Conservation (phyloP, 176 grass and related monocot species). For the Dendrocalamus sinicus region DNA sequence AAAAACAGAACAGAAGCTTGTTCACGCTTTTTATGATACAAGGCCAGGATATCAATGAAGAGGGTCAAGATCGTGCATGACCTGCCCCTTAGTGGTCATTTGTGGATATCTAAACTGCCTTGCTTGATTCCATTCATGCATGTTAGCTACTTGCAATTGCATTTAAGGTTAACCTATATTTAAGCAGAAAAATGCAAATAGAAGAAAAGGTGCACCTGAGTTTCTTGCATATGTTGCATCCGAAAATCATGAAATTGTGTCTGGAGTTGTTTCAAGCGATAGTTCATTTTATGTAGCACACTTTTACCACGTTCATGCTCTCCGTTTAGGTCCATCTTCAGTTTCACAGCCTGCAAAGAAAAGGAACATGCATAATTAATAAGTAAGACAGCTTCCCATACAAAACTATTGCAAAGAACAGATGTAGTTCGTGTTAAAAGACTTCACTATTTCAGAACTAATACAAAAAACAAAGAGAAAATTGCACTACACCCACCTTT, state of each 20-base stretch:
- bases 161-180: neutral
- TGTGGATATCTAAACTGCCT: neutral
- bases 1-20: neutral
- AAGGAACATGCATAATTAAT: constrained; percentile 26
- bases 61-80: neutral
- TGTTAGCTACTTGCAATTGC: constrained; percentile 6
- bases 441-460: neutral
- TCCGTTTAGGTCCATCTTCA: constrained; percentile 69
- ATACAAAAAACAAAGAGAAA: neutral
- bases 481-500: neutral
- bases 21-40: neutral
- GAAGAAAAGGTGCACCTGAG: constrained; percentile 56
- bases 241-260: constrained; percentile 74
- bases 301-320: constrained; percentile 62
- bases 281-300: constrained; percentile 58
- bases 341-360: constrained; percentile 66
- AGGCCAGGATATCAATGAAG: neutral
- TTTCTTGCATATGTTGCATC: constrained; percentile 62
- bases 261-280: constrained; percentile 64
- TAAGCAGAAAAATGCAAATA: neutral
- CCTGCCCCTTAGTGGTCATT: neutral
- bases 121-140: neutral
- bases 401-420: no score
- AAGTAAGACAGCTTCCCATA: neutral
- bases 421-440: no score